Evolutionary conservation across 257 asterid species (phyloP).

Genomic region (Lycium barbarum): DNA sequence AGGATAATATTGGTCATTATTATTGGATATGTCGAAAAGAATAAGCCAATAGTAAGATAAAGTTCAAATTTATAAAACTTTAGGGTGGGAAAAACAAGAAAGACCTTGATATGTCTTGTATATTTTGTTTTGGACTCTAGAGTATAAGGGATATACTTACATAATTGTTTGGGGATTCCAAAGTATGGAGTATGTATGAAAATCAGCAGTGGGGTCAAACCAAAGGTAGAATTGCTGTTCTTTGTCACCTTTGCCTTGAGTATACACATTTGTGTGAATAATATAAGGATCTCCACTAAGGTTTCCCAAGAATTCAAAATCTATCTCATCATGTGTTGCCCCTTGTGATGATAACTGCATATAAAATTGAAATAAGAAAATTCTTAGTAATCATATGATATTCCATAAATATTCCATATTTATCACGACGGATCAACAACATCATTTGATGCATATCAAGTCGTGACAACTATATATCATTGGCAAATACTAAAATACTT

Average conservation of each 20-base stretch:
- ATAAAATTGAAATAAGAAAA: not conserved
- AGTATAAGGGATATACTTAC: slow-evolving; percentile 44
- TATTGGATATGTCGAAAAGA: not conserved
- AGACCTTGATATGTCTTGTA: not conserved
- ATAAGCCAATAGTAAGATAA: not conserved
- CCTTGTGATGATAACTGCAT: slow-evolving; percentile 76
- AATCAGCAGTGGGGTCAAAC: slow-evolving; percentile 88
- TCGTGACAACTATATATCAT: too few species aligned
- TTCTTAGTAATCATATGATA: not conserved
- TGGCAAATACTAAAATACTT: not conserved
- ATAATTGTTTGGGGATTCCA: slow-evolving; percentile 78
- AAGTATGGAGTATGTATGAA: slow-evolving; percentile 78
- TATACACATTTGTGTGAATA: slow-evolving; percentile 78
- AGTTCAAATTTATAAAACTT: not conserved
- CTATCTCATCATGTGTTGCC: slow-evolving; percentile 79
- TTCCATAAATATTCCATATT: too few species aligned
- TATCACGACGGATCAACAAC: too few species aligned
- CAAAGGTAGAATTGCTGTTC: slow-evolving; percentile 86
- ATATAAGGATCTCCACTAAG: slow-evolving; percentile 84
- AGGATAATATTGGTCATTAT: not conserved
- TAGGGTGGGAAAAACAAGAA: slow-evolving; percentile 16
- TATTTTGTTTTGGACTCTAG: not conserved
- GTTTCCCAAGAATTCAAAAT: slow-evolving; percentile 85
- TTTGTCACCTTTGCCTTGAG: slow-evolving; percentile 80
- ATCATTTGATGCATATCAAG: too few species aligned